These are phyloP conservation scores for Ilex asprella DNA, from an alignment of 257 asterid species.

Conservation along the genomic window DNA sequence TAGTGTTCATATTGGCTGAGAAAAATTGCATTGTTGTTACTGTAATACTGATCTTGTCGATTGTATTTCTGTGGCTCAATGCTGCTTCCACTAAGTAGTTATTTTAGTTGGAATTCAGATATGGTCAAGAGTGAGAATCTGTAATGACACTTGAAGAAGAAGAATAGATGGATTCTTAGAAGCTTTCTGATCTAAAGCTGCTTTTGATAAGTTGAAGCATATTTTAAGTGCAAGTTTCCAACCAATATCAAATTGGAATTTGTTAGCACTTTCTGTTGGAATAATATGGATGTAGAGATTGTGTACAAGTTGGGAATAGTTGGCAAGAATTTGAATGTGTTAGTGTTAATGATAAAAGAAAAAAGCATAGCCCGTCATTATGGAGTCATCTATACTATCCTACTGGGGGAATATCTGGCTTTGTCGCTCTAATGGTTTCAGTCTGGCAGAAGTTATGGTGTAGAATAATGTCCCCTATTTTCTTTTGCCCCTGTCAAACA, in stretches of 20 bases:
- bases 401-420: no score
- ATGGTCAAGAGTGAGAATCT: conserved; percentile 8
- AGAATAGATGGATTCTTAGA: conserved; percentile 6
- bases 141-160: conserved; percentile 8
- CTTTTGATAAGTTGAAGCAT: conserved; percentile 14
- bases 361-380: no score
- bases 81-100: background rate
- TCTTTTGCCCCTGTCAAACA: no score
- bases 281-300: conserved; percentile 14
- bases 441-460: no score
- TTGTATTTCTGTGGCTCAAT: conserved; percentile 4
- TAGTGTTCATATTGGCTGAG: no score
- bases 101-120: background rate
- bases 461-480: no score
- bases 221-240: conserved; percentile 3
- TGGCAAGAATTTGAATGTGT: background rate
- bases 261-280: conserved; percentile 11
- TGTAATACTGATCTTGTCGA: background rate
- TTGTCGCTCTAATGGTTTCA: no score
- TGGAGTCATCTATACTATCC: no score
- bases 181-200: conserved; percentile 2
- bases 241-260: conserved; percentile 6
- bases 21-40: background rate
- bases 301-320: conserved; percentile 15
- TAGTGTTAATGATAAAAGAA: background rate